Conservation (phyloP, 2,329 filamentous ascomycete species). For the Ophiostoma piceae region DNA sequence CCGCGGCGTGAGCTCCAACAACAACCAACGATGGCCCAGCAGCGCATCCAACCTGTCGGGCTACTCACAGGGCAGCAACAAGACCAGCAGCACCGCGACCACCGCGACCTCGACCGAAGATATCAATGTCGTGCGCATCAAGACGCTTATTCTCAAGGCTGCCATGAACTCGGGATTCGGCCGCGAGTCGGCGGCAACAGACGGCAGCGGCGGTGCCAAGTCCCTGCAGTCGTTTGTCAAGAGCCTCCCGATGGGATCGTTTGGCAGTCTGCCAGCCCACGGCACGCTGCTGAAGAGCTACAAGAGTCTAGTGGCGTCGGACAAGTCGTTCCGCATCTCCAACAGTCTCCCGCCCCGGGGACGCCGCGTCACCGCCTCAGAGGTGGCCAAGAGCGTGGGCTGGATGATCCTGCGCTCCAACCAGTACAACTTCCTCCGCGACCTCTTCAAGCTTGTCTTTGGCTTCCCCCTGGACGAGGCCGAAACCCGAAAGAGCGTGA, state of each 20-base stretch:
- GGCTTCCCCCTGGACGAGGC: constrained; percentile 77
- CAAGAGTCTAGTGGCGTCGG: constrained; percentile 70
- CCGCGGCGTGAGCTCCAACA: constrained; percentile 16
- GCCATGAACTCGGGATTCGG: constrained; percentile 79
- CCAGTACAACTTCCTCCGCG: constrained; percentile 73
- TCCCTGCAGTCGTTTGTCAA: constrained; percentile 72
- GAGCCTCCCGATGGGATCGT: constrained; percentile 67
- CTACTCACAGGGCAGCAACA: constrained; percentile 66
- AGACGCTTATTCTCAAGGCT: constrained; percentile 74
- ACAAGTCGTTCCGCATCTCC: constrained; percentile 58
- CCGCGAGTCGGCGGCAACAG: constrained; percentile 48
- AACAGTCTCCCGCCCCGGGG: constrained; percentile 51
- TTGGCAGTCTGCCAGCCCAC: constrained; percentile 68
- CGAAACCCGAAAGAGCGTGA: constrained; percentile 59
- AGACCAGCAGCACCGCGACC: constrained; percentile 66
- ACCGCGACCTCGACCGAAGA: constrained; percentile 67
- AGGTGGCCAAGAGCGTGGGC: constrained; percentile 72
- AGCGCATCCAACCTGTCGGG: constrained; percentile 72
- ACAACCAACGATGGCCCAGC: constrained; percentile 65
- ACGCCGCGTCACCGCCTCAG: constrained; percentile 60
- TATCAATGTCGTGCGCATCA: constrained; percentile 69
- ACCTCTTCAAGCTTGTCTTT: constrained; percentile 79
- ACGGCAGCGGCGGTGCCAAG: constrained; percentile 42
- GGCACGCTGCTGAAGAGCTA: constrained; percentile 69
- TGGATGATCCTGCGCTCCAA: constrained; percentile 65